These are phyloP conservation scores for Entamoeba moshkovskii DNA, from an alignment of 208 protist genomes.

Conservation along the genomic window DNA sequence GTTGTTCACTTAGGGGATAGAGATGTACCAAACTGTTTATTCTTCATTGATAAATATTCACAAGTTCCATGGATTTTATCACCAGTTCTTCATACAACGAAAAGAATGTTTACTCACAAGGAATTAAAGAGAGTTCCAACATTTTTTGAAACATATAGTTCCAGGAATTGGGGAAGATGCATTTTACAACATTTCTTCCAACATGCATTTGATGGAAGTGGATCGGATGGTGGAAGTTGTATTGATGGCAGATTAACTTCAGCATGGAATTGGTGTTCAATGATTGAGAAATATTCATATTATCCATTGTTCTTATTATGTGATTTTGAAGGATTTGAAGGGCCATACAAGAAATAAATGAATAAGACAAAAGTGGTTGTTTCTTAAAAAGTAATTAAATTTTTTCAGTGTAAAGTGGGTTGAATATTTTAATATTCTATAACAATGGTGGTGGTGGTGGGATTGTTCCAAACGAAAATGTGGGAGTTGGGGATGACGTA, in stretches of 20 bases:
- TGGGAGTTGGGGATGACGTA: too few relatives aligned
- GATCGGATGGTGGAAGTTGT: neutral
- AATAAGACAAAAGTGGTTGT: too few relatives aligned
- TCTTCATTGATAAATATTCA: neutral
- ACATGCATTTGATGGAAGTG: neutral
- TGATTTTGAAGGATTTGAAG: neutral
- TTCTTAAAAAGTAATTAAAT: too few relatives aligned
- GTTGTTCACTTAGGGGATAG: neutral
- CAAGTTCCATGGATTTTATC: neutral
- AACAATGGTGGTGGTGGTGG: too few relatives aligned
- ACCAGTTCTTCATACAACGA: neutral
- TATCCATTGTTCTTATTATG: neutral
- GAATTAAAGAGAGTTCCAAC: neutral
- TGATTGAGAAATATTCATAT: neutral
- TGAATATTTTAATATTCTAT: too few relatives aligned
- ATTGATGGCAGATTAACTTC: neutral
- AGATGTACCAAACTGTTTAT: slow-evolving; percentile 1
- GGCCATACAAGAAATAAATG: too few relatives aligned
- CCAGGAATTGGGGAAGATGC: neutral
- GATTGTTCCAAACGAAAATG: too few relatives aligned
- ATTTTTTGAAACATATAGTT: neutral
- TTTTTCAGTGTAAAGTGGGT: too few relatives aligned
- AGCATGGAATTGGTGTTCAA: neutral
- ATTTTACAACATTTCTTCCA: neutral
- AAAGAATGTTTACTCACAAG: neutral